Evolutionary conservation across 2,329 filamentous ascomycete species (phyloP).

Genomic region (Fusarium sp.): DNA sequence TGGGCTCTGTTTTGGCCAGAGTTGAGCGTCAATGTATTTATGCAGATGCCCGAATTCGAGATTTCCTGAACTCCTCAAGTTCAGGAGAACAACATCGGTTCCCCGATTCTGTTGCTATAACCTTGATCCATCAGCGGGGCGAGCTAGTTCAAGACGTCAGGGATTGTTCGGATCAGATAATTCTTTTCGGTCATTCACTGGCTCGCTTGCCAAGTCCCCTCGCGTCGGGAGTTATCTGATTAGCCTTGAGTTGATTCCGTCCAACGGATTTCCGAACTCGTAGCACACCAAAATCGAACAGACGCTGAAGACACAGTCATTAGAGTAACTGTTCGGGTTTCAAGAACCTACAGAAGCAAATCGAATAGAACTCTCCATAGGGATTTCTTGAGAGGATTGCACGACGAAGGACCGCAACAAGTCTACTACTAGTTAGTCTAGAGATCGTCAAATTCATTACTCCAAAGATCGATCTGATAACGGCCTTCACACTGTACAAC

Average conservation of each 20-base stretch:
- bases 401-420: neutral
- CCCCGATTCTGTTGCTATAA: neutral
- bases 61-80: neutral
- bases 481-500: conserved; percentile 14
- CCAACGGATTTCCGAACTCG: neutral
- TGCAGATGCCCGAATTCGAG: neutral
- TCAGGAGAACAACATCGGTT: neutral
- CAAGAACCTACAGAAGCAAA: neutral
- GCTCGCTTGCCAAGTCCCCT: neutral
- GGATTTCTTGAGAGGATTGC: neutral
- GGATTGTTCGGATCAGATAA: conserved; percentile 51
- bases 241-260: neutral
- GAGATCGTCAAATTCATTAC: neutral
- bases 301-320: neutral
- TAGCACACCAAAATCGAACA: neutral
- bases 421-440: conserved; percentile 8
- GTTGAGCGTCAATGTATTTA: neutral
- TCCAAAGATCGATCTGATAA: conserved; percentile 28
- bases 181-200: conserved; percentile 29
- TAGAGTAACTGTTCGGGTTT: neutral
- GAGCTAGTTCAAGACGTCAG: neutral
- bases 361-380: neutral
- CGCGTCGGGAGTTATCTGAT: conserved; percentile 28
- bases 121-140: conserved; percentile 1
- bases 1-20: neutral